Percentiles rank a stretch among this genome's conserved stretches.
Conservation (phyloP, 805 yeast species). For the Vanderwaltozyma verrucispora region DNA sequence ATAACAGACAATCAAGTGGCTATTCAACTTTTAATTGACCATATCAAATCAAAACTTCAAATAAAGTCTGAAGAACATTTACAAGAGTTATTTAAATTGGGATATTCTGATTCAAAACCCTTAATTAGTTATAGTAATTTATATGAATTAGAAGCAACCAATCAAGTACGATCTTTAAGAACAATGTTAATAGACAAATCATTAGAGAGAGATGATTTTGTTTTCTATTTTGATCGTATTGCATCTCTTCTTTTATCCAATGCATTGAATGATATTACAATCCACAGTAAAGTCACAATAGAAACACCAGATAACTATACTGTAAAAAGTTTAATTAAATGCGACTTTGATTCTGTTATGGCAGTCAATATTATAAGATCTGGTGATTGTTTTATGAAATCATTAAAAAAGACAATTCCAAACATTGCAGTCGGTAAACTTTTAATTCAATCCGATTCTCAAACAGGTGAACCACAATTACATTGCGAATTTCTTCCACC, state of each 20-base stretch:
- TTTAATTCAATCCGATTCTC: slow-evolving; percentile 76
- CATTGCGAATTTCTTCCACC: slow-evolving; percentile 71
- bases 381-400: slow-evolving; percentile 84
- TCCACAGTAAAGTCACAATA: slow-evolving; percentile 30
- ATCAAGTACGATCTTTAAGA: slow-evolving; percentile 63
- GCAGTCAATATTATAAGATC: slow-evolving; percentile 80
- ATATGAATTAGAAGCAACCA: slow-evolving; percentile 33
- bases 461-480: slow-evolving; percentile 89
- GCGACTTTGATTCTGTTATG: slow-evolving; percentile 38
- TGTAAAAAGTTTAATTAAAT: slow-evolving; percentile 21
- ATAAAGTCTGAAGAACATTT: slow-evolving; percentile 61
- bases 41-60: slow-evolving; percentile 61
- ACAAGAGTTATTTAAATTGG: slow-evolving; percentile 45
- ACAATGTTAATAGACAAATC: slow-evolving; percentile 51
- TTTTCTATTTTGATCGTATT: slow-evolving; percentile 79
- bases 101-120: slow-evolving; percentile 9
- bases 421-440: slow-evolving; percentile 73
- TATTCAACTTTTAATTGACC: slow-evolving; percentile 66
- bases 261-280: slow-evolving; percentile 50
- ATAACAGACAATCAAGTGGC: slow-evolving; percentile 80
- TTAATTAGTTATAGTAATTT: slow-evolving; percentile 14
- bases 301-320: slow-evolving; percentile 33
- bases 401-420: slow-evolving; percentile 67
- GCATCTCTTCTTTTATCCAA: slow-evolving; percentile 56
- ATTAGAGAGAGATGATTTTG: slow-evolving; percentile 63